A percentile compares a stretch with the other conserved stretches of the same genome.
phyloP scores from a whole-genome alignment of 2,329 filamentous ascomycete species.

The Cladosporium colombiae region DNA sequence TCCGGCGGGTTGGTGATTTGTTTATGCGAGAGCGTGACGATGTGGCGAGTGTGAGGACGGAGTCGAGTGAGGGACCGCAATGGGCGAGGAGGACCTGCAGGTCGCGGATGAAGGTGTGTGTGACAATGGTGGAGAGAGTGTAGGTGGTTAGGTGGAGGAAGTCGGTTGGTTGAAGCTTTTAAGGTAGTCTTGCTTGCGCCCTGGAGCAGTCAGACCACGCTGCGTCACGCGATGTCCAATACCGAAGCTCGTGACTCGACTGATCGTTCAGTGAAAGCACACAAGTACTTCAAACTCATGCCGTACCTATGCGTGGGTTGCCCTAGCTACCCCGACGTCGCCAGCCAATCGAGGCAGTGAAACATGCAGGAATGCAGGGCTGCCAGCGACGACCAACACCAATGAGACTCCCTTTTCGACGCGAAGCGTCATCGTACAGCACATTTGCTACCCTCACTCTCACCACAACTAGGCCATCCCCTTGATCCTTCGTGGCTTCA shows the following conservation, averaged over 20 bases:
- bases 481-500: background rate
- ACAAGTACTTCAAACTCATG: background rate
- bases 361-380: constrained; percentile 5
- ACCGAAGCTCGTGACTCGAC: constrained; percentile 1
- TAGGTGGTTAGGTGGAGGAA: background rate
- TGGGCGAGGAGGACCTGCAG: background rate
- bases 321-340: constrained; percentile 7
- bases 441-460: background rate
- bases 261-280: background rate
- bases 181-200: background rate
- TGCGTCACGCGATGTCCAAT: constrained; percentile 1
- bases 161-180: background rate
- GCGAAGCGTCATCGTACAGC: background rate
- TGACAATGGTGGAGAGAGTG: background rate
- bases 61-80: background rate
- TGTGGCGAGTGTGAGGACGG: background rate
- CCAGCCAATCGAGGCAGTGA: background rate
- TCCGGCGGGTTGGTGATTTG: background rate
- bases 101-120: background rate
- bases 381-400: background rate
- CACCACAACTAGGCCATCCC: background rate
- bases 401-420: background rate
- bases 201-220: background rate
- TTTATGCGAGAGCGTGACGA: background rate
- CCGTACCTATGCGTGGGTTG: constrained; percentile 1